phyloP scores from a whole-genome alignment of 139 green algal species.

The Tetradesmus obliquus region DNA sequence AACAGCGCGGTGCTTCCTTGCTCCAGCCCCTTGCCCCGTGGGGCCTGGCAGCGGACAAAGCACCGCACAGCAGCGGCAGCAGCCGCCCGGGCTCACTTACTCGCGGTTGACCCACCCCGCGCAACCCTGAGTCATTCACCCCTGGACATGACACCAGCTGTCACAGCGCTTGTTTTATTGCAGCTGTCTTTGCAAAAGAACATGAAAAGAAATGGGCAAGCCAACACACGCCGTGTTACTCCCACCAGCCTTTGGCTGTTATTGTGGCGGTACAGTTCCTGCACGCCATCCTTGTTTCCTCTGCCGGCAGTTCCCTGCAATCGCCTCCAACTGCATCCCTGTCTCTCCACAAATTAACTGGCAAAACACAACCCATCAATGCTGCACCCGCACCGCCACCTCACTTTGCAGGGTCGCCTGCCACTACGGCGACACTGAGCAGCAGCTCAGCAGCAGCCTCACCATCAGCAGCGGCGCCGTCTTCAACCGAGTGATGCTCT shows the following conservation, averaged over 20 bases:
- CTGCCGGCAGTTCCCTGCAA: too few species aligned
- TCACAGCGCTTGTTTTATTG: too few species aligned
- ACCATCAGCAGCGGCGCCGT: constrained; percentile 75
- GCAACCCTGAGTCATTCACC: constrained; percentile 16
- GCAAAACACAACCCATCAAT: too few species aligned
- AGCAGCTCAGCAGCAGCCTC: constrained; percentile 52
- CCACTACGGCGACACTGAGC: constrained; percentile 44
- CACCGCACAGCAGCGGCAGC: neutral
- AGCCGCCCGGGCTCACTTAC: constrained; percentile 14
- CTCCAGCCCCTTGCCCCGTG: neutral
- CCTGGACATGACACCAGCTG: neutral
- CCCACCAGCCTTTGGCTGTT: too few species aligned
- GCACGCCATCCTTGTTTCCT: too few species aligned
- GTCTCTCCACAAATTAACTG: too few species aligned
- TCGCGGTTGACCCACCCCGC: neutral
- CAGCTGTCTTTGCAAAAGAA: too few species aligned
- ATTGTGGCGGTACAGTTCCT: too few species aligned
- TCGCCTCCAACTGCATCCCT: too few species aligned
- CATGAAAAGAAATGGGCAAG: too few species aligned
- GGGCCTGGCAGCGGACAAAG: neutral
- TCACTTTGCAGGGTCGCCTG: constrained; percentile 33
- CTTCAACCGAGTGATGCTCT: constrained; percentile 93
- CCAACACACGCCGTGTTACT: too few species aligned
- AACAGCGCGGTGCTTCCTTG: neutral
- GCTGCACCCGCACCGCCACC: neutral